Evolutionary conservation across 805 yeast species (phyloP).

Genomic region (Kodamaea hsintzibuensis): DNA sequence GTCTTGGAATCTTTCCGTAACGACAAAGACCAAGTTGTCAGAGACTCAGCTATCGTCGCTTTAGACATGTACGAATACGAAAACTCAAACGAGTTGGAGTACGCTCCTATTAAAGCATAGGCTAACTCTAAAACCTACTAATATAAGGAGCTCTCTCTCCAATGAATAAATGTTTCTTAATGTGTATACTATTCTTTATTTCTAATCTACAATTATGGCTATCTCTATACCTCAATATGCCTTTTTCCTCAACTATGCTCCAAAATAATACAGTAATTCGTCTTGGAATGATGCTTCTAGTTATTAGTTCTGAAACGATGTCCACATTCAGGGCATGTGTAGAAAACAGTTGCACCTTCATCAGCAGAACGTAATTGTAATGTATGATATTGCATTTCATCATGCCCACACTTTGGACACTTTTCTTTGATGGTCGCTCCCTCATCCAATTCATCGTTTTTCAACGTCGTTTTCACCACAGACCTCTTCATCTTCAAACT

Average conservation of each 20-base stretch:
- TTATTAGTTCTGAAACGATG: slow-evolving; percentile 94
- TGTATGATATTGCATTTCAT: slow-evolving; percentile 97
- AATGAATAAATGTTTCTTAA: background rate
- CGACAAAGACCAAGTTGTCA: slow-evolving; percentile 86
- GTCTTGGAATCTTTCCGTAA: slow-evolving; percentile 74
- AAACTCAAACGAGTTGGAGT: slow-evolving; percentile 78
- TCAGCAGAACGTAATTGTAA: slow-evolving; percentile 96
- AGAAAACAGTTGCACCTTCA: slow-evolving; percentile 99
- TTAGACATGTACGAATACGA: slow-evolving; percentile 98
- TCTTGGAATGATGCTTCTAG: slow-evolving; percentile 25
- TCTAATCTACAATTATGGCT: slow-evolving; percentile 9
- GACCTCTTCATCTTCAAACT: slow-evolving; percentile 77
- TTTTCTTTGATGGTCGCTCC: slow-evolving; percentile 97
- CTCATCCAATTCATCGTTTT: slow-evolving; percentile 77
- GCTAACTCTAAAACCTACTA: background rate
- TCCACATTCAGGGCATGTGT: slow-evolving; percentile 92
- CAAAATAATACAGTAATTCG: background rate
- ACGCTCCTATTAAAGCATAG: slow-evolving; percentile 42
- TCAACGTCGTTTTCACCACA: slow-evolving; percentile 82
- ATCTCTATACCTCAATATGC: background rate
- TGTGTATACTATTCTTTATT: slow-evolving; percentile 8
- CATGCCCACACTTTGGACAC: slow-evolving; percentile 98
- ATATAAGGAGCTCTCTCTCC: background rate
- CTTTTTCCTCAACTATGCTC: background rate
- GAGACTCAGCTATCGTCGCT: slow-evolving; percentile 96